These are phyloP conservation scores for Didymella pomorum DNA, from an alignment of 2,329 filamentous ascomycete species.

Conservation along the genomic window DNA sequence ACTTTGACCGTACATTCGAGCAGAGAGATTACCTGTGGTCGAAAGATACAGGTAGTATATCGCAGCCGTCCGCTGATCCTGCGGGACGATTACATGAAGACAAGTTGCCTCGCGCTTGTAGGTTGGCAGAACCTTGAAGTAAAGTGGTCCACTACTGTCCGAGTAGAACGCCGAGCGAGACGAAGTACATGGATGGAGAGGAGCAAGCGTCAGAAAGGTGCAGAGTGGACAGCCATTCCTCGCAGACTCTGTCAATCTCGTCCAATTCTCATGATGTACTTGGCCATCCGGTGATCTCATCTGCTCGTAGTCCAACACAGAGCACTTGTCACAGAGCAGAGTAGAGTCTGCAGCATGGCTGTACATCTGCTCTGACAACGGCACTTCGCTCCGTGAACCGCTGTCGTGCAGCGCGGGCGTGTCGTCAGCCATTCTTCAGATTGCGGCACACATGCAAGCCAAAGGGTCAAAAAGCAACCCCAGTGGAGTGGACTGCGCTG, in stretches of 20 bases:
- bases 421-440: constrained; percentile 8
- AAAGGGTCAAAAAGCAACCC: not conserved
- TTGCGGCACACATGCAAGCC: not conserved
- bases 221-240: constrained; percentile 13
- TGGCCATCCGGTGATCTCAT: constrained; percentile 22
- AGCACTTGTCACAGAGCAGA: constrained; percentile 17
- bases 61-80: constrained; percentile 3
- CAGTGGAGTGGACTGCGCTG: not conserved
- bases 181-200: constrained; percentile 11
- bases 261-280: constrained; percentile 11
- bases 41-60: constrained; percentile 13
- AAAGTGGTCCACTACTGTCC: constrained; percentile 10
- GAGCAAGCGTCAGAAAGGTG: constrained; percentile 14
- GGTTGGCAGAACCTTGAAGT: constrained; percentile 2
- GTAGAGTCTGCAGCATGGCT: not conserved
- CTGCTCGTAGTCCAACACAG: constrained; percentile 10
- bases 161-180: constrained; percentile 8
- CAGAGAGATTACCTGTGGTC: constrained; percentile 6
- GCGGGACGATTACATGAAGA: constrained; percentile 14
- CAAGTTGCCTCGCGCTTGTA: constrained; percentile 2
- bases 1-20: not conserved
- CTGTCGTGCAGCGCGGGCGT: not conserved
- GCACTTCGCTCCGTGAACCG: not conserved
- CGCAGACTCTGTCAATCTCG: constrained; percentile 3
- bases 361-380: not conserved